Conservation (phyloP, 495 filamentous ascomycete species). For the Aspergillus taichungensis region DNA sequence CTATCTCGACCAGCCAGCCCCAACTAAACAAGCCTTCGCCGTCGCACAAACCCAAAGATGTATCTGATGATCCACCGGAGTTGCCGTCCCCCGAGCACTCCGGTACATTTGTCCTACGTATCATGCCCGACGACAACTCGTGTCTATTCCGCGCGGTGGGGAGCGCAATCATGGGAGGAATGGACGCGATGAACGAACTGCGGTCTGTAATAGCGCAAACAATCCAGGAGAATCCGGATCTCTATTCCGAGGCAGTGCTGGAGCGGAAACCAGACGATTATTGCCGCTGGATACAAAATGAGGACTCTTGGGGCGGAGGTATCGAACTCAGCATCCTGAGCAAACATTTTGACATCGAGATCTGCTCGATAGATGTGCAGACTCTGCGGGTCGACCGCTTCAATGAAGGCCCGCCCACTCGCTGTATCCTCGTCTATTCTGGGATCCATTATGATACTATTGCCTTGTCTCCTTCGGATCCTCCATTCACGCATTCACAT, state of each 20-base stretch:
- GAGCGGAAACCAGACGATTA: constrained; percentile 69
- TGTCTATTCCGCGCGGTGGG: constrained; percentile 90
- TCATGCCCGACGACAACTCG: constrained; percentile 96
- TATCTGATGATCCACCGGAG: constrained; percentile 56
- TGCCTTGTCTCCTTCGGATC: constrained; percentile 58
- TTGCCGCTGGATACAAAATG: constrained; percentile 73
- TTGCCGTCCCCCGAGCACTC: constrained; percentile 51
- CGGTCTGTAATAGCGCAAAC: constrained; percentile 73
- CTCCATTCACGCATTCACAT: constrained; percentile 46
- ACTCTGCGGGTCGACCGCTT: constrained; percentile 62
- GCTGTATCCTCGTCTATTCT: constrained; percentile 84
- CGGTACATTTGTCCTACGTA: constrained; percentile 68
- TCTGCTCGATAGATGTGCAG: constrained; percentile 75
- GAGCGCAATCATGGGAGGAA: constrained; percentile 61
- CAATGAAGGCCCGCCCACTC: constrained; percentile 61
- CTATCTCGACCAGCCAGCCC: constrained; percentile 13
- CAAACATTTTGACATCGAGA: constrained; percentile 79
- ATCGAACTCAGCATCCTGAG: constrained; percentile 85
- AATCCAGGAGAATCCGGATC: constrained; percentile 62
- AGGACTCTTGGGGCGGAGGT: constrained; percentile 81
- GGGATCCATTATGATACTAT: constrained; percentile 96
- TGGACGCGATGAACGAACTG: constrained; percentile 66
- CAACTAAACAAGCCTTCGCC: constrained; percentile 12
- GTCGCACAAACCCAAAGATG: constrained; percentile 9
- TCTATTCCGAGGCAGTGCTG: constrained; percentile 68